Evolutionary conservation across 495 filamentous ascomycete genomes (phyloP).

Genomic region (Xylaria scruposa): DNA sequence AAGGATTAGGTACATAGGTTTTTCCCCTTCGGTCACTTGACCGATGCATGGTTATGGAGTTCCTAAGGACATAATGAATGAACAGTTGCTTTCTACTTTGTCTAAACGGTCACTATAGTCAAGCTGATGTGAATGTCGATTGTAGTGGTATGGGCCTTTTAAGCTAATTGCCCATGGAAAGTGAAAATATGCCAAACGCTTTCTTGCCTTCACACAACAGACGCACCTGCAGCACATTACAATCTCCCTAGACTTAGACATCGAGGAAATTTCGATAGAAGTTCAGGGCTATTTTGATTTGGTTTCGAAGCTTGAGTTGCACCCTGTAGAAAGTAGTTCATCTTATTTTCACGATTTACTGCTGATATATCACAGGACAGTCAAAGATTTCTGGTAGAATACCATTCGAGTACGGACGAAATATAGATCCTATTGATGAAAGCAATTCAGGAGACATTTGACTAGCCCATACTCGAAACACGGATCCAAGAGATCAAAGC

Average conservation of each 20-base stretch:
- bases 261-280: background rate
- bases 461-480: background rate
- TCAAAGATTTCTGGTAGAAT: too few species aligned
- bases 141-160: background rate
- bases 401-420: too few species aligned
- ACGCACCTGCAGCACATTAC: background rate
- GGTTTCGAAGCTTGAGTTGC: background rate
- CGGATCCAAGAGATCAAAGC: background rate
- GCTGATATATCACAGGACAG: too few species aligned
- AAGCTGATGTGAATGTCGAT: background rate
- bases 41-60: slow-evolving; percentile 26
- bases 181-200: background rate
- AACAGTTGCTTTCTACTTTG: background rate
- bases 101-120: background rate
- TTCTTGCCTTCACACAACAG: background rate
- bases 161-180: background rate
- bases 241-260: background rate
- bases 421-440: background rate
- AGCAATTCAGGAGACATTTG: background rate
- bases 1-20: background rate
- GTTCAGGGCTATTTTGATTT: background rate
- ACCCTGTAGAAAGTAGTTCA: background rate
- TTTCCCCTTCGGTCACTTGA: slow-evolving; percentile 2
- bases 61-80: slow-evolving; percentile 10
- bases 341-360: background rate